Conservation (phyloP, 306 rosid species). For the Glycine latifolia region DNA sequence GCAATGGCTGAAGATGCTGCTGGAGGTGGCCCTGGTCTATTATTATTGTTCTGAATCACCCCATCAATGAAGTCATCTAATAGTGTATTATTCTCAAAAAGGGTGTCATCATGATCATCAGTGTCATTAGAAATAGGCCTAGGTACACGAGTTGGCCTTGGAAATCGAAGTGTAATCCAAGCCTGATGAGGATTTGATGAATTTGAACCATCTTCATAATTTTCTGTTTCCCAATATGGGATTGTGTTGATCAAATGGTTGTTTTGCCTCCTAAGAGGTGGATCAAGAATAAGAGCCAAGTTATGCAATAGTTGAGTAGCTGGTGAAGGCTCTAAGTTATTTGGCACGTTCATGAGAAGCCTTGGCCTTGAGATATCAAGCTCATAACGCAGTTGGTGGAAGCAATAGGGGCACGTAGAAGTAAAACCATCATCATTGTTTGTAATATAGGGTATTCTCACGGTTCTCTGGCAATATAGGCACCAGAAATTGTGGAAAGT, state of each 20-base stretch:
- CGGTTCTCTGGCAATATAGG: constrained; percentile 54
- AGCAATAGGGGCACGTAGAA: constrained; percentile 61
- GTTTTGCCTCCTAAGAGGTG: constrained; percentile 39
- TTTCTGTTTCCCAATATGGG: constrained; percentile 46
- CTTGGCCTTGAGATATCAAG: constrained; percentile 63
- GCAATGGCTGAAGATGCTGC: constrained; percentile 45
- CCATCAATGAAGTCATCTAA: constrained; percentile 40
- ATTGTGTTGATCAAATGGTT: constrained; percentile 11
- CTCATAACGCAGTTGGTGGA: constrained; percentile 51
- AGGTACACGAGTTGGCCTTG: constrained; percentile 15
- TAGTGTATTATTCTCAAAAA: background rate
- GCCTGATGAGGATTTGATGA: constrained; percentile 11
- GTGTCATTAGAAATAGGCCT: constrained; percentile 1
- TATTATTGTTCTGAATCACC: constrained; percentile 24
- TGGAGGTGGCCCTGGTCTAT: constrained; percentile 52
- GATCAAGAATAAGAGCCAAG: constrained; percentile 59
- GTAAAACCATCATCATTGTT: background rate
- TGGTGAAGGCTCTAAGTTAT: constrained; percentile 39
- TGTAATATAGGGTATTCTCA: constrained; percentile 48
- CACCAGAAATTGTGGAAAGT: constrained; percentile 73
- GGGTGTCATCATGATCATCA: background rate
- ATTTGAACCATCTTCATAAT: constrained; percentile 3
- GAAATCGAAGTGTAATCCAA: constrained; percentile 65
- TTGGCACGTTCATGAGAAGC: constrained; percentile 39
- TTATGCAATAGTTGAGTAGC: constrained; percentile 37